phyloP scores from a whole-genome alignment of 2,329 filamentous ascomycete genomes.

The Epichloe gansuensis region DNA sequence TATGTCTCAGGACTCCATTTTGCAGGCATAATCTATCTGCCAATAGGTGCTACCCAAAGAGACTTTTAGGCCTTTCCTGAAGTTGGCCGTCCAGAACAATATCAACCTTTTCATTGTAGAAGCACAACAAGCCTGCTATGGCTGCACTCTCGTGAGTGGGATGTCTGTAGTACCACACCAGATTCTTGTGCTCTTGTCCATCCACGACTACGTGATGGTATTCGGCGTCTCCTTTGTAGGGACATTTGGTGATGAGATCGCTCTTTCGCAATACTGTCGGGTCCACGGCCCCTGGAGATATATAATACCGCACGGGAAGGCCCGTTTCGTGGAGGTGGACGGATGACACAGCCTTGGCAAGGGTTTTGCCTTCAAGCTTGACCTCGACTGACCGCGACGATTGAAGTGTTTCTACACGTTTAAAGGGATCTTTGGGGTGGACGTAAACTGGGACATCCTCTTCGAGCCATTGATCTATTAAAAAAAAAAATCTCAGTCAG shows the following conservation, averaged over 20 bases:
- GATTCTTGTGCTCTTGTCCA: conserved; percentile 31
- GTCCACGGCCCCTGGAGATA: conserved; percentile 39
- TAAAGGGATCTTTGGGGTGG: conserved; percentile 56
- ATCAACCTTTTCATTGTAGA: conserved; percentile 57
- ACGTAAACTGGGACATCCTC: conserved; percentile 46
- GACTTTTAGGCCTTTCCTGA: conserved; percentile 5
- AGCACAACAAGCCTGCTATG: conserved; percentile 45
- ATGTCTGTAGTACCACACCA: conserved; percentile 50
- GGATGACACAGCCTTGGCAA: conserved; percentile 32
- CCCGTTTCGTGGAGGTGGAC: conserved; percentile 49
- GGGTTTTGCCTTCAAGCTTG: conserved; percentile 28
- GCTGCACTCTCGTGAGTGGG: conserved; percentile 43
- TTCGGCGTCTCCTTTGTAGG: conserved; percentile 53
- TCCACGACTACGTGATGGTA: conserved; percentile 44
- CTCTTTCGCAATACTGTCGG: conserved; percentile 33
- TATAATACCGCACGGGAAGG: conserved; percentile 45
- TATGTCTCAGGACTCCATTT: neutral
- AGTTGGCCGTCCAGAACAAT: conserved; percentile 39
- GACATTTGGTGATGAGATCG: conserved; percentile 42
- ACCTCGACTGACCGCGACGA: conserved; percentile 42
- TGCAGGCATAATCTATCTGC: neutral
- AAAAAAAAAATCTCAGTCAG: neutral
- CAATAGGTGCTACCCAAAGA: neutral
- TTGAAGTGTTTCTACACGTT: conserved; percentile 47
- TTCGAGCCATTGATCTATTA: conserved; percentile 31